Evolutionary conservation across 352 stramenopile species (phyloP).

Genomic region (Pythium brachiatum): DNA sequence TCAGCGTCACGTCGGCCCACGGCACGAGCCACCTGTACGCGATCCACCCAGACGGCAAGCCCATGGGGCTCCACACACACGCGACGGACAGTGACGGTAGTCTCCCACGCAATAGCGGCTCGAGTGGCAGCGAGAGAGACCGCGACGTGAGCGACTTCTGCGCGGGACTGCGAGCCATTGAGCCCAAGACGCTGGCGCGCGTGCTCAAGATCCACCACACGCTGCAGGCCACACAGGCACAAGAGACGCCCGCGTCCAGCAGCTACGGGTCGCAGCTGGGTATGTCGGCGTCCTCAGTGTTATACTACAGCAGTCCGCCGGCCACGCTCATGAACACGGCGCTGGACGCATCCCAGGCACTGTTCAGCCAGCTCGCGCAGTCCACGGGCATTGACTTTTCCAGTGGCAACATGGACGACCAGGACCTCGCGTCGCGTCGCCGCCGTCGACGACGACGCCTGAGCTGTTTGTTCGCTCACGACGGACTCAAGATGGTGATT

Average conservation of each 20-base stretch:
- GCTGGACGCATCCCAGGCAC: conserved; percentile 63
- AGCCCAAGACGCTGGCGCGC: conserved; percentile 62
- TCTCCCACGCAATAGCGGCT: not conserved
- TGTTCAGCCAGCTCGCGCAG: conserved; percentile 64
- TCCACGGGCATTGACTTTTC: conserved; percentile 53
- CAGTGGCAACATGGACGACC: conserved; percentile 35
- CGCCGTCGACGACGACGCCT: conserved; percentile 52
- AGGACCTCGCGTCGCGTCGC: conserved; percentile 43
- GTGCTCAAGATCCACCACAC: conserved; percentile 77
- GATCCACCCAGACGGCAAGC: conserved; percentile 65
- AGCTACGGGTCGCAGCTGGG: conserved; percentile 18
- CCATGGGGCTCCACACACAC: conserved; percentile 73
- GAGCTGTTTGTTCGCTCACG: conserved; percentile 60
- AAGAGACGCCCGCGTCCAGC: conserved; percentile 29
- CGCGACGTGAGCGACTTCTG: conserved; percentile 75
- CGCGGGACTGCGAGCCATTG: conserved; percentile 55
- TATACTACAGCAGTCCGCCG: conserved; percentile 20
- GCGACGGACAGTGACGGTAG: conserved; percentile 30
- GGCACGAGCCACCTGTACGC: conserved; percentile 86
- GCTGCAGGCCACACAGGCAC: conserved; percentile 28
- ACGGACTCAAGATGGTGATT: conserved; percentile 63
- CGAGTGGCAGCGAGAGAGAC: not conserved
- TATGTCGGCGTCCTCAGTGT: conserved; percentile 13
- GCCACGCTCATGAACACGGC: conserved; percentile 57
- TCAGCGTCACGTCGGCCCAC: conserved; percentile 81